phyloP scores from a whole-genome alignment of 1,284 basidiomycete species.

The Volvariella volvacea region DNA sequence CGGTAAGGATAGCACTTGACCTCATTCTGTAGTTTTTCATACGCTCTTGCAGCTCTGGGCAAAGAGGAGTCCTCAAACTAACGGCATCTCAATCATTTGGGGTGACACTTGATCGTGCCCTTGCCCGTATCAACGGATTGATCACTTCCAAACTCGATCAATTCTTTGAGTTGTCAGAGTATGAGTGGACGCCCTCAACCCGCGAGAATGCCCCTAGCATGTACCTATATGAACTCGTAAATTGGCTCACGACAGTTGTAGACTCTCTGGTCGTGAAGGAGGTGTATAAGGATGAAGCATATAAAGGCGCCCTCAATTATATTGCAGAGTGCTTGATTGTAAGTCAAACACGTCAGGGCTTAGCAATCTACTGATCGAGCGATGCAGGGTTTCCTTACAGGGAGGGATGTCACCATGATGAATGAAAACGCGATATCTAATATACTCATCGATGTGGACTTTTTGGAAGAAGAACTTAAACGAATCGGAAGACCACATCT shows the following conservation, averaged over 20 bases:
- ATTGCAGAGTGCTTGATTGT: slow-evolving; percentile 88
- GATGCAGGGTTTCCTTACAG: slow-evolving; percentile 69
- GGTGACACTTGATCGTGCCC: slow-evolving; percentile 63
- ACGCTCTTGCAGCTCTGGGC: slow-evolving; percentile 52
- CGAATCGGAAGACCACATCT: slow-evolving; percentile 67
- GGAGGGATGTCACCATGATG: slow-evolving; percentile 71
- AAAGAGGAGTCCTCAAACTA: slow-evolving; percentile 78
- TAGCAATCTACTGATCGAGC: not conserved
- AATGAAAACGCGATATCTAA: slow-evolving; percentile 88
- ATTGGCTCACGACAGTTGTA: slow-evolving; percentile 95
- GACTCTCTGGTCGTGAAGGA: slow-evolving; percentile 88
- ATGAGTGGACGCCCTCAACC: slow-evolving; percentile 80
- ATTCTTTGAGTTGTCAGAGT: slow-evolving; percentile 92
- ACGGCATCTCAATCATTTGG: slow-evolving; percentile 65
- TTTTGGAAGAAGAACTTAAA: slow-evolving; percentile 78
- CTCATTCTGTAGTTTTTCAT: not conserved
- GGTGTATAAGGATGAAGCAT: slow-evolving; percentile 82
- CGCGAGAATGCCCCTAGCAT: slow-evolving; percentile 76
- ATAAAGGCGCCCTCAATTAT: slow-evolving; percentile 78
- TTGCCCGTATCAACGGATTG: slow-evolving; percentile 74
- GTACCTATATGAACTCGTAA: slow-evolving; percentile 92
- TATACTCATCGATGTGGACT: slow-evolving; percentile 76
- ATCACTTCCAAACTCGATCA: slow-evolving; percentile 94
- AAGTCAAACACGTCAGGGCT: slow-evolving; percentile 5
- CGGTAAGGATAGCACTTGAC: slow-evolving; percentile 41